Base-by-base conservation (phyloP, 176 grass and related monocot genomes). In the Melocanna baccifera region DNA sequence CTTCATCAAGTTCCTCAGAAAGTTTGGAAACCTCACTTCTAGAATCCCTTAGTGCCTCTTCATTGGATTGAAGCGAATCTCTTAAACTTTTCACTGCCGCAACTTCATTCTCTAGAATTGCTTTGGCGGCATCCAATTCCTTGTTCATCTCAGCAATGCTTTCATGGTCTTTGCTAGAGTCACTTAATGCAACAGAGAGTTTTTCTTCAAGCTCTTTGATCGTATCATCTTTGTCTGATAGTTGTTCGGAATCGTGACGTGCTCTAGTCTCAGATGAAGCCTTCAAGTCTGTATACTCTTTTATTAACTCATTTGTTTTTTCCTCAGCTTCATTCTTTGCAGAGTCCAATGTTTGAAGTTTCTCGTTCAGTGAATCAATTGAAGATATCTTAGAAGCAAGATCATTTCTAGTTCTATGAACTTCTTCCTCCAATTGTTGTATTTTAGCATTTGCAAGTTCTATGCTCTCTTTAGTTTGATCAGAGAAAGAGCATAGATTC, bases 171-270 rank as follows among this genome's bases (percentile, higher is more conserved):
- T 89, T 96, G 69, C 20, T 89, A 56, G 87, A 87, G 62, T 96
- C 90, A 76, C 40, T 83, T 84, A 96, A 82, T 72, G 84, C 90
- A 89, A 83, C 36, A 69, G 67, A 85, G 30, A 99, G 91, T 76
- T 96, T 99, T 92, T 84, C 84, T 75, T 91, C 88, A 85, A 99
- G 62, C 28, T 87, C 47, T 88, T 90, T 77, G 52, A 96, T 86
- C 40, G 85, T 62, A 69, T 90, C 75, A 92, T 92, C 91, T 85
- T 90, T 94, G 72, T 86, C 86, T 66, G 56, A 83, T 73, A 99
- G 82, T 62, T 96, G 39, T 51, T 89, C 74, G 0, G 88, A 92
- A 88, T 91, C 90, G 3, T 37, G 53, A 28, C 71, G 81, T 32
- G 86, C 91, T 86, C 86, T 90, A 83, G 61, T 86, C 58, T 94